Base-by-base conservation (phyloP, 805 yeast species). In the Pichia thaimueangensis region DNA sequence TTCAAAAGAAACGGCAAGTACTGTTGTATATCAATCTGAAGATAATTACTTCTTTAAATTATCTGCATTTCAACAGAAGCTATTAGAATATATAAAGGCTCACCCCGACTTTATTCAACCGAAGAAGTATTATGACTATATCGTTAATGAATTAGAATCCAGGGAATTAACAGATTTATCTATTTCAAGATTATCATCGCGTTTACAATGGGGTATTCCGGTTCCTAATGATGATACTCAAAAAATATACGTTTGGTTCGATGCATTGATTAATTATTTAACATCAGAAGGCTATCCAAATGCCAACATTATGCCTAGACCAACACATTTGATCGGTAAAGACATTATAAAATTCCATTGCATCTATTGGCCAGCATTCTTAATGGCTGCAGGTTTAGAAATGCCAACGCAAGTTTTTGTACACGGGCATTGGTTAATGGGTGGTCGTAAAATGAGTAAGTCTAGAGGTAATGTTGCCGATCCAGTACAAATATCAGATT, bases 221-320 rank as follows among this genome's bases (percentile, higher is more conserved):
- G 97, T 91, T 2, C 97, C 98, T 2, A 68, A 70, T 19, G 96
- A 89, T 55, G 63, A 71, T 0, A 54, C 79, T 1, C 97, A 91
- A 57, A 81, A 74, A 37, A 79, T 93, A 41, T 93, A 93, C 55
- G 98, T 93, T 13, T 93, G 98, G 98, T 82, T 93, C 46, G 98
- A 93, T 64, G 98, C 98, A 0, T 68, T 93, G 35, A 70, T 83
- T 34, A 93, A 88, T 60, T 93, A 93, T 56, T 42, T 87, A 5
- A 85, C 97, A 1, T 73, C 86, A 1, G 37, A 49, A 5, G 86
- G 86, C 2, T 84, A 73, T 37, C 80, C 82, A 2, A 47, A 29
- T 35, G 52, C 23, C n/a, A 40, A 42, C 0, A 47, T 43, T 7
- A 36, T 50, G 21, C 62, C 62, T 43, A 56, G 31, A 52, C 59